Percentiles rank a stretch among this genome's conserved stretches.
Conservation (phyloP, 2,329 filamentous ascomycete species). For the Fusarium sp. region DNA sequence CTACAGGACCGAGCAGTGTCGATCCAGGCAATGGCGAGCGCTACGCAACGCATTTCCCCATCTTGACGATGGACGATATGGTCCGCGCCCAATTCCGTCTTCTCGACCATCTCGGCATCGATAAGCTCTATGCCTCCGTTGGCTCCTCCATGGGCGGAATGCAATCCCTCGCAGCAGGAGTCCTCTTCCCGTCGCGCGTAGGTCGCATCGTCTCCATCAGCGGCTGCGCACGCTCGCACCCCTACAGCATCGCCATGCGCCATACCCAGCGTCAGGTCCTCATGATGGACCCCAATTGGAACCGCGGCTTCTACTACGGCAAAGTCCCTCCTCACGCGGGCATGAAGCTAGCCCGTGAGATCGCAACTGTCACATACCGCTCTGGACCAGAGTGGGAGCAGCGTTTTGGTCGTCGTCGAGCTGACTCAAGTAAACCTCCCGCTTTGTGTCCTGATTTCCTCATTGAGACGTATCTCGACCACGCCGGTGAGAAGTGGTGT, state of each 20-base stretch:
- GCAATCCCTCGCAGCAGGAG: conserved; percentile 91
- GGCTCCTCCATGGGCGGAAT: conserved; percentile 99
- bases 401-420: conserved; percentile 87
- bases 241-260: conserved; percentile 98
- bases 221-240: conserved; percentile 93
- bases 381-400: conserved; percentile 98
- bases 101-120: conserved; percentile 81
- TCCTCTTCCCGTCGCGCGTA: conserved; percentile 85
- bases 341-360: conserved; percentile 98
- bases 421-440: conserved; percentile 87
- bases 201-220: conserved; percentile 88
- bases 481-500: conserved; percentile 98
- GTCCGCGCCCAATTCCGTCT: conserved; percentile 94
- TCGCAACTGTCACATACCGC: conserved; percentile 96
- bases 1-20: conserved; percentile 88
- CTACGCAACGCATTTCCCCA: conserved; percentile 95
- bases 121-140: conserved; percentile 88
- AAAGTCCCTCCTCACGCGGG: conserved; percentile 90
- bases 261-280: conserved; percentile 97
- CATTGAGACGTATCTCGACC: conserved; percentile 97
- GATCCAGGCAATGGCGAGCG: conserved; percentile 89
- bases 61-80: conserved; percentile 97
- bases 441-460: conserved; percentile 97
- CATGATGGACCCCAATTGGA: conserved; percentile 99
- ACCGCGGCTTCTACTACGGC: conserved; percentile 93